Conservation (phyloP, 2,329 filamentous ascomycete genomes). For the Neofusicoccum kwambonambiense region DNA sequence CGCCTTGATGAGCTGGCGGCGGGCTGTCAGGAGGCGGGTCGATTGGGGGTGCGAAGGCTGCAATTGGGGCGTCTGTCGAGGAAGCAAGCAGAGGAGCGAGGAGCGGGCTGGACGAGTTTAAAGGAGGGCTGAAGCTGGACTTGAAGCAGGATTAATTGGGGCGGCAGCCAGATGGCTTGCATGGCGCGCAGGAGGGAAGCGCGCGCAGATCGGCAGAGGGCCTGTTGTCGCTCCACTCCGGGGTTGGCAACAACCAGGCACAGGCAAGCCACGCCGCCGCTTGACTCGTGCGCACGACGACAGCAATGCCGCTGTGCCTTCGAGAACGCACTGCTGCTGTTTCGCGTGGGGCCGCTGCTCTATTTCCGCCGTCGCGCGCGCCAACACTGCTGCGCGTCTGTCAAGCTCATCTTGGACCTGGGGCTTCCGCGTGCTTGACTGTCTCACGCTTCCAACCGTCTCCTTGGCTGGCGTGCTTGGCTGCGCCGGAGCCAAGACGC, state of each 20-base stretch:
- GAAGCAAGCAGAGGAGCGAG: background rate
- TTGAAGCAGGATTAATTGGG: constrained; percentile 10
- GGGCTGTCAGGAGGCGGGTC: background rate
- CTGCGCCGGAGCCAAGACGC: background rate
- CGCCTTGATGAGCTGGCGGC: background rate
- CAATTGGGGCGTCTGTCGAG: background rate
- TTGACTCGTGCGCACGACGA: background rate
- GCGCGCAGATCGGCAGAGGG: background rate
- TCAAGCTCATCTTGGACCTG: constrained; percentile 5
- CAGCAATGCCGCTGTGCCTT: background rate
- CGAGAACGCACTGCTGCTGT: background rate
- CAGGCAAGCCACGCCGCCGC: background rate
- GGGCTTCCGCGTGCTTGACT: background rate
- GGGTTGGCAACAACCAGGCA: background rate
- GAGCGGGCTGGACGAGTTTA: background rate
- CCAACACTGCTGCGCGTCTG: background rate
- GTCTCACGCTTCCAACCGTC: background rate
- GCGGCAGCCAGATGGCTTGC: background rate
- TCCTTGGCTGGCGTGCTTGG: constrained; percentile 5
- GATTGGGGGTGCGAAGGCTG: background rate
- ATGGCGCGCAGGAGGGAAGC: constrained; percentile 1
- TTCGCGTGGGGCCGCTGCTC: background rate
- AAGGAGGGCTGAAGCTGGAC: background rate
- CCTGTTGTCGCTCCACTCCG: constrained; percentile 7
- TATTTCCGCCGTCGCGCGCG: background rate